These are phyloP conservation scores for Crithidia acanthocephali DNA, from an alignment of 208 protist genomes.

Conservation along the genomic window DNA sequence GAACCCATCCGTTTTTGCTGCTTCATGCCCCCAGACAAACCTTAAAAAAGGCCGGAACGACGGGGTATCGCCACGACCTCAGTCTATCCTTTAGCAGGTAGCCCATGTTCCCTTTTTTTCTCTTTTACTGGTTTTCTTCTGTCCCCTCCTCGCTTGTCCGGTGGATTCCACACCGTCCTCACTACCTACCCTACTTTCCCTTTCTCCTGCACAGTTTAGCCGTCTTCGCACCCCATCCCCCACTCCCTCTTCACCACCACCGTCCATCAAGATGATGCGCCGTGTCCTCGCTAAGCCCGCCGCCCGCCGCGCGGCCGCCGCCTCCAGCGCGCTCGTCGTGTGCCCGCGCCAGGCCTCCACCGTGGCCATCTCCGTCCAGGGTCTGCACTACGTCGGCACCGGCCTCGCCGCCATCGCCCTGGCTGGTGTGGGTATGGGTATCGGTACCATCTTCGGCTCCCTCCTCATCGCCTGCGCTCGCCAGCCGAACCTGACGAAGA, in stretches of 20 bases:
- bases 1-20: too few relatives aligned
- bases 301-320: slow-evolving; percentile 47
- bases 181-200: background rate
- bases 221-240: background rate
- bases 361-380: slow-evolving; percentile 90
- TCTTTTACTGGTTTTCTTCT: too few relatives aligned
- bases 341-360: slow-evolving; percentile 76
- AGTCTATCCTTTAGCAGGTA: too few relatives aligned
- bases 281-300: slow-evolving; percentile 57
- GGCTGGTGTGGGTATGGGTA: slow-evolving; percentile 91
- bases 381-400: slow-evolving; percentile 92
- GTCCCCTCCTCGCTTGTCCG: too few relatives aligned
- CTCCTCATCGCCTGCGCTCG: slow-evolving; percentile 88
- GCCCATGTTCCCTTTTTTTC: too few relatives aligned
- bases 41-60: too few relatives aligned
- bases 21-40: too few relatives aligned
- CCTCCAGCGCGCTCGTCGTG: slow-evolving; percentile 48
- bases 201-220: background rate
- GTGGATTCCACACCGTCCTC: too few relatives aligned
- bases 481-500: slow-evolving; percentile 91
- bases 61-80: too few relatives aligned
- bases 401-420: slow-evolving; percentile 91
- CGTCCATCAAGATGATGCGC: slow-evolving; percentile 91
- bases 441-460: slow-evolving; percentile 90
- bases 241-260: too few relatives aligned